Evolutionary conservation across 2,329 filamentous ascomycete species (phyloP), one percentile per base, ranked within the genome.

Genomic region (Verticillium klebahnii): DNA sequence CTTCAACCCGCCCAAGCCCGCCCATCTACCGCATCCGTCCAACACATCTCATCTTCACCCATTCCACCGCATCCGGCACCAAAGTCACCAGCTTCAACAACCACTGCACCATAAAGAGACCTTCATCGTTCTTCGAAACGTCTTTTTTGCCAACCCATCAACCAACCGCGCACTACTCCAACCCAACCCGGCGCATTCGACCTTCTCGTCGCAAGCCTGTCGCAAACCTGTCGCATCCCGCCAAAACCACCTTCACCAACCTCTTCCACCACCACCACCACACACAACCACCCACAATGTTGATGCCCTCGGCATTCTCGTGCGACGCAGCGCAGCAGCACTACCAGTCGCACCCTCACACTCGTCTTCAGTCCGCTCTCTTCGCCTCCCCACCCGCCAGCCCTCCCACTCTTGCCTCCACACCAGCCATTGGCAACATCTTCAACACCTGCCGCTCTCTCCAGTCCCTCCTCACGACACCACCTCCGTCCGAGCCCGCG

Each of bases 361-460:
- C 77, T 56, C 80, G 78, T 65, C 78, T 81, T 6, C 79, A 81
- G 66, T 70, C 78, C 34, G 71, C 80, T 55, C 77, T 84, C 69
- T 81, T 87, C 72, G 80, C 82, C 64, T 87, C 85, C 59, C 86
- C 86, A 58, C 85, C 85, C 60, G 78, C 84, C 67, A 83, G 83
- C 72, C 83, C 84, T 60, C 80, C 82, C 6, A 75, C 78, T 34
- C 69, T 76, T 56, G 79, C 78, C 45, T 72, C 80, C 25, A 76
- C 80, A 63, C 74, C 74, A 59, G 75, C 82, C 23, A 75, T 86
- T 66, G 78, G 77, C 70, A 83, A 82, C 73, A 80, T 88, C 69
- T 82, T 85, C 72, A 80, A 77, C 63, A 83, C 85, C 56, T 88
- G 85, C 71, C 85, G 84, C 71, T 84, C 82, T 5, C 80, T 88